A percentile compares a stretch with the other conserved stretches of the same genome.
phyloP scores from a whole-genome alignment of 108 stramenopile species.

The Pseudonitzschia pungens region DNA sequence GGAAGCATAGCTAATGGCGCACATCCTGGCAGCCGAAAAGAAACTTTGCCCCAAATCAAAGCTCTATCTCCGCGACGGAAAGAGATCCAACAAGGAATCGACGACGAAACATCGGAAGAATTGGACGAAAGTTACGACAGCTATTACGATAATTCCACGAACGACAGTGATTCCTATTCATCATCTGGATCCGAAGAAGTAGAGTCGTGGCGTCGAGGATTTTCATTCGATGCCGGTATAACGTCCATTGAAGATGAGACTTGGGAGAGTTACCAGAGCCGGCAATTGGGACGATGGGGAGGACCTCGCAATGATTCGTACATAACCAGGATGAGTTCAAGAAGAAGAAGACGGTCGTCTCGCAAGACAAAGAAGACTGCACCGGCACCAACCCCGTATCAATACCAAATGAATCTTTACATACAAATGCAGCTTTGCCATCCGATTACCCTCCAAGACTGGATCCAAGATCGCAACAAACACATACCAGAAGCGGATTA shows the following conservation, averaged over 20 bases:
- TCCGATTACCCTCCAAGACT: constrained; percentile 80
- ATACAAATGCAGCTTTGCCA: constrained; percentile 95
- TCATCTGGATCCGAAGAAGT: neutral
- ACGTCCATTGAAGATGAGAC: neutral
- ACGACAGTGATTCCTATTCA: neutral
- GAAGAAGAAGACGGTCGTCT: neutral
- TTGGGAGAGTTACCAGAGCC: constrained; percentile 6
- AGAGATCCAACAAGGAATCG: constrained; percentile 12
- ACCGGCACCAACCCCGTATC: constrained; percentile 36
- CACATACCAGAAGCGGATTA: constrained; percentile 37
- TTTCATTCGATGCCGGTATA: neutral
- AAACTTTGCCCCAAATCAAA: constrained; percentile 2
- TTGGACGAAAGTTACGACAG: neutral
- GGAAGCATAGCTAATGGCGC: neutral
- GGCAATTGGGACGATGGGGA: neutral
- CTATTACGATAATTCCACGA: neutral
- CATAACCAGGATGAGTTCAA: neutral
- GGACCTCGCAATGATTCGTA: constrained; percentile 17
- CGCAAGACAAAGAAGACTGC: neutral
- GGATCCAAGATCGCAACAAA: constrained; percentile 76
- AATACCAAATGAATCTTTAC: constrained; percentile 84
- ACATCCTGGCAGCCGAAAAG: neutral
- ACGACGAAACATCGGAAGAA: neutral
- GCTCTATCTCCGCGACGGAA: neutral
- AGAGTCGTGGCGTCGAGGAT: neutral